Percentiles rank a stretch among this genome's conserved stretches.
phyloP scores from a whole-genome alignment of 2,329 filamentous ascomycete genomes.

The Capronia epimyces region DNA sequence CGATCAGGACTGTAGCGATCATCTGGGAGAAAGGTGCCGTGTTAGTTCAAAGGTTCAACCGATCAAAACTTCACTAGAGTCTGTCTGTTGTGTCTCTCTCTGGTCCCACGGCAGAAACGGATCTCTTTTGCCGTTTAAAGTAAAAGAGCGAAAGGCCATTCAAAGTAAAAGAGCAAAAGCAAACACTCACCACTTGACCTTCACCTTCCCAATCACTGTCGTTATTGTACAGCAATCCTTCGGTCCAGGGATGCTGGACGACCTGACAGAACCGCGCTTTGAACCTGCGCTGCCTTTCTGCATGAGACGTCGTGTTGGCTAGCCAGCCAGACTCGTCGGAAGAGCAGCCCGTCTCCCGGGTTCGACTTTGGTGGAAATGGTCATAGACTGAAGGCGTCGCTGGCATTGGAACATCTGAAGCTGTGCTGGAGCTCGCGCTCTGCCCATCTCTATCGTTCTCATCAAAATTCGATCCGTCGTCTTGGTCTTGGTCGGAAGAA shows the following conservation, averaged over 20 bases:
- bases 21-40: conserved; percentile 7
- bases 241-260: conserved; percentile 15
- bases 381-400: conserved; percentile 12
- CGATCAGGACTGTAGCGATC: conserved; percentile 24
- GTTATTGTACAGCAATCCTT: not conserved
- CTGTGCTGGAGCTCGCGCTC: conserved; percentile 1
- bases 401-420: conserved; percentile 12
- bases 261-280: conserved; percentile 23
- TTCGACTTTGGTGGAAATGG: not conserved
- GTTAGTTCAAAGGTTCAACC: not conserved
- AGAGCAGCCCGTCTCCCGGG: not conserved
- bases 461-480: not conserved
- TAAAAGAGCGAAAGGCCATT: too few relatives aligned
- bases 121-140: too few relatives aligned
- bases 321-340: conserved; percentile 25
- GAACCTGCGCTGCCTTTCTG: conserved; percentile 16
- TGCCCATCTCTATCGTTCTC: not conserved
- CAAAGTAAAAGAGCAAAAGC: not conserved
- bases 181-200: not conserved
- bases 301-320: conserved; percentile 19
- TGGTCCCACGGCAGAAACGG: too few relatives aligned
- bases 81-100: too few relatives aligned
- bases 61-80: too few relatives aligned
- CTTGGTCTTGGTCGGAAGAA: not conserved
- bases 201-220: not conserved